Conservation (phyloP, 2,329 filamentous ascomycete genomes). For the Xylariaceae sp. region DNA sequence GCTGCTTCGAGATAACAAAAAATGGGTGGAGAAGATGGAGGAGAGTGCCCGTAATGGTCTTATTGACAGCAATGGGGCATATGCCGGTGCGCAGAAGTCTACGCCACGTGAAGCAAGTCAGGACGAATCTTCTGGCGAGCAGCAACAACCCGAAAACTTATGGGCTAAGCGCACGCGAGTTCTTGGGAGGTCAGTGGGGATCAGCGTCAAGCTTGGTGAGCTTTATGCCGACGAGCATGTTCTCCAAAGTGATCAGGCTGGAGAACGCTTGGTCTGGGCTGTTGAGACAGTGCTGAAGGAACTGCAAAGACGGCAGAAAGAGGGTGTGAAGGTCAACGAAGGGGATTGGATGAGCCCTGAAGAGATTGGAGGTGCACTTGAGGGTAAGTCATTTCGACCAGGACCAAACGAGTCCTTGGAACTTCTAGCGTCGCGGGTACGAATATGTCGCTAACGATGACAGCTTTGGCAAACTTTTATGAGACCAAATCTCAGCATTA, state of each 20-base stretch:
- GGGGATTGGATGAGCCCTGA: conserved; percentile 66
- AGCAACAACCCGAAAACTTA: conserved; percentile 37
- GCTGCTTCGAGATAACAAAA: conserved; percentile 64
- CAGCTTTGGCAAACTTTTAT: conserved; percentile 73
- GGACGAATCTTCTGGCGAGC: conserved; percentile 11
- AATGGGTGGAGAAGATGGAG: conserved; percentile 55
- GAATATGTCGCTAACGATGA: conserved; percentile 20
- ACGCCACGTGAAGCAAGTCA: conserved; percentile 1
- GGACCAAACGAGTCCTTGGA: neutral
- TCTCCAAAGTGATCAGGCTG: conserved; percentile 67
- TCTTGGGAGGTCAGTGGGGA: conserved; percentile 68
- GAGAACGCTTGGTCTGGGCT: conserved; percentile 72
- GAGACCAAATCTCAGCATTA: conserved; percentile 70
- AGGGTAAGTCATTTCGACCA: conserved; percentile 42
- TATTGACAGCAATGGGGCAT: conserved; percentile 35
- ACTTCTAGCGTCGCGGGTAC: neutral
- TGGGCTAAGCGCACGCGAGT: conserved; percentile 61
- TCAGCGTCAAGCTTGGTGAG: conserved; percentile 79
- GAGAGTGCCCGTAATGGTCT: conserved; percentile 43
- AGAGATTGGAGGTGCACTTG: conserved; percentile 69
- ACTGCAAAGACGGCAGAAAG: conserved; percentile 59
- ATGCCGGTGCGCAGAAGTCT: conserved; percentile 14
- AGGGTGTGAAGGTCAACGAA: conserved; percentile 67
- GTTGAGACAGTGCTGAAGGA: conserved; percentile 78
- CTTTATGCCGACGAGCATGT: conserved; percentile 76